Evolutionary conservation across 192 early-diverging fungal genomes (phyloP).

Genomic region (Chytriomyces confervae): DNA sequence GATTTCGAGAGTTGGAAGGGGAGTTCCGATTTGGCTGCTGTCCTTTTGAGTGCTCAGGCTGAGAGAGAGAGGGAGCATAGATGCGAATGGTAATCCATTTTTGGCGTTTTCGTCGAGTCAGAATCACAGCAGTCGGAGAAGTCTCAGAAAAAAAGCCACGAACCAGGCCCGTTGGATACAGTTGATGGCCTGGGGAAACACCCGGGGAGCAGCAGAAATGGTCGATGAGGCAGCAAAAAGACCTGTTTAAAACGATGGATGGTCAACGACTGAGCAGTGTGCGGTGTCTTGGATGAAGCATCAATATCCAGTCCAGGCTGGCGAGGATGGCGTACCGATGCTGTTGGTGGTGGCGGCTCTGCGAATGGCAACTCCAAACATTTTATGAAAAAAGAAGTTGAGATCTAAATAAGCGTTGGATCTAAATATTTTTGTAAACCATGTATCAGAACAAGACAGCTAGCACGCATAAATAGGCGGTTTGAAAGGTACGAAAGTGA

Average conservation of each 20-base stretch:
- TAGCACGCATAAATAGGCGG: not conserved
- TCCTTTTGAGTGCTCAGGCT: not conserved
- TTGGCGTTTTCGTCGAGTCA: not conserved
- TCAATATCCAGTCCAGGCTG: not conserved
- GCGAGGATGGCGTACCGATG: not conserved
- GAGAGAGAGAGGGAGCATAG: not conserved
- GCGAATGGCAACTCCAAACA: not conserved
- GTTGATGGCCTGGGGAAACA: not conserved
- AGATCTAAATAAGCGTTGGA: not conserved
- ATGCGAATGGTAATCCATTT: not conserved
- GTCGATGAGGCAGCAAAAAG: slow-evolving; percentile 22
- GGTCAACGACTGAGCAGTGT: not conserved
- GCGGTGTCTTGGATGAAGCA: not conserved
- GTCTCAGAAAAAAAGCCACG: too few species aligned
- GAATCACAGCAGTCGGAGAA: too few species aligned
- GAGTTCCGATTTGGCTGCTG: slow-evolving; percentile 1
- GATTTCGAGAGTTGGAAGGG: slow-evolving; percentile 52
- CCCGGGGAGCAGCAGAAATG: slow-evolving; percentile 10
- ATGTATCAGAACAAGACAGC: not conserved
- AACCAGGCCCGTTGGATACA: not conserved
- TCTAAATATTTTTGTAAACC: too few species aligned
- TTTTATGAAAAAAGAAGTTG: not conserved
- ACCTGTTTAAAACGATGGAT: slow-evolving; percentile 2
- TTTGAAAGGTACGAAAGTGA: too few species aligned
- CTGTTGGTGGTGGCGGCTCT: not conserved